A percentile compares a stretch with the other conserved stretches of the same genome.
Evolutionary conservation across 768 basidiomycete species (phyloP).

Genomic region (Chalciporus piperatus): DNA sequence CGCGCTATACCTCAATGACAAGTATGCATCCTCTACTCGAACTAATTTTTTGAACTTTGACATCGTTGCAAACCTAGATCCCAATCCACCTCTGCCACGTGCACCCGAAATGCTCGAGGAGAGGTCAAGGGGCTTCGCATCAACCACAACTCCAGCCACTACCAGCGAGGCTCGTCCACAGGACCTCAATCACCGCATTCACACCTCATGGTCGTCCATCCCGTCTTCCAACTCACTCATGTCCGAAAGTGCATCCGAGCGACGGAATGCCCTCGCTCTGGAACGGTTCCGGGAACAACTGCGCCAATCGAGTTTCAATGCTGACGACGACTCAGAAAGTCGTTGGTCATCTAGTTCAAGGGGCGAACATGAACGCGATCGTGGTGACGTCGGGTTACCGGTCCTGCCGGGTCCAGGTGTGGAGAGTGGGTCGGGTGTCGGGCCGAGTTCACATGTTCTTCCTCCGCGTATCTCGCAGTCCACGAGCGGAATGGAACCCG

Average conservation of each 20-base stretch:
- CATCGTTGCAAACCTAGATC: background rate
- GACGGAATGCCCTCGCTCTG: slow-evolving; percentile 37
- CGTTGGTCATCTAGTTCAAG: slow-evolving; percentile 13
- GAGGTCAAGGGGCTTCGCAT: slow-evolving; percentile 11
- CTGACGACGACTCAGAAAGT: slow-evolving; percentile 23
- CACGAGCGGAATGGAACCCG: slow-evolving; percentile 8
- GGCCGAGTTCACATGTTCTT: slow-evolving; percentile 9
- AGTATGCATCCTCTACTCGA: slow-evolving; percentile 8
- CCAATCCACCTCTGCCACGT: slow-evolving; percentile 7
- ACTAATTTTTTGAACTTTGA: background rate
- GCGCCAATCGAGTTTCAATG: slow-evolving; percentile 22
- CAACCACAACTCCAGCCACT: slow-evolving; percentile 5
- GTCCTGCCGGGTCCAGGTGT: slow-evolving; percentile 9
- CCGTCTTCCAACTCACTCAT: slow-evolving; percentile 40
- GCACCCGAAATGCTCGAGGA: slow-evolving; percentile 1
- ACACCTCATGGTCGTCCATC: slow-evolving; percentile 30
- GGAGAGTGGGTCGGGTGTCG: slow-evolving; percentile 13
- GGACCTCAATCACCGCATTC: slow-evolving; percentile 17
- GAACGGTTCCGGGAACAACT: slow-evolving; percentile 30
- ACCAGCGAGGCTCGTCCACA: slow-evolving; percentile 9
- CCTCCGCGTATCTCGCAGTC: background rate
- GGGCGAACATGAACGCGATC: slow-evolving; percentile 16
- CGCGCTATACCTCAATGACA: slow-evolving; percentile 10
- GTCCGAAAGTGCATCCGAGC: slow-evolving; percentile 44
- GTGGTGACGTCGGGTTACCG: slow-evolving; percentile 10